Evolutionary conservation across 1,284 basidiomycete species (phyloP).

Genomic region (Ustilago trichophora): DNA sequence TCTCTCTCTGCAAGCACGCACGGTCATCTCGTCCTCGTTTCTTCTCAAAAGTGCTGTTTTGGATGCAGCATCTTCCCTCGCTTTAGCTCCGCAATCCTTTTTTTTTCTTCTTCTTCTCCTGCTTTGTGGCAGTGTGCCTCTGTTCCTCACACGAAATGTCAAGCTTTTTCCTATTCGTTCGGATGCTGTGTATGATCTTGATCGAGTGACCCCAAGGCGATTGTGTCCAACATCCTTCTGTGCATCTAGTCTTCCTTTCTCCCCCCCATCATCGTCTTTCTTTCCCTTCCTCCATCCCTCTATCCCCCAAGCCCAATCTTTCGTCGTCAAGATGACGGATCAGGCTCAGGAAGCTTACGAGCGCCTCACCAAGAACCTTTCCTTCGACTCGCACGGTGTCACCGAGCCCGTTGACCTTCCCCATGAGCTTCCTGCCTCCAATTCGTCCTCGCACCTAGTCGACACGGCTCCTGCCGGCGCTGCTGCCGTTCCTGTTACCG

Average conservation of each 20-base stretch:
- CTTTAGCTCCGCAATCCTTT: background rate
- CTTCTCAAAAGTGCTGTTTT: too few species aligned
- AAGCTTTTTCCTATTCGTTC: background rate
- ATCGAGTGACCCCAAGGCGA: too few species aligned
- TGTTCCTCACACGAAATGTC: too few species aligned
- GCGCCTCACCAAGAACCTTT: slow-evolving; percentile 54
- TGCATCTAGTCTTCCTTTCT: background rate
- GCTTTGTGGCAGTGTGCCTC: background rate
- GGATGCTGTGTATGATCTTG: too few species aligned
- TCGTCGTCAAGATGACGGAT: slow-evolving; percentile 67
- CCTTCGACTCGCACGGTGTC: slow-evolving; percentile 40
- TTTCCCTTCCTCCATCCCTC: slow-evolving; percentile 2
- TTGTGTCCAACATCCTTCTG: background rate
- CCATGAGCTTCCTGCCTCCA: slow-evolving; percentile 16
- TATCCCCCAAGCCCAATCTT: background rate
- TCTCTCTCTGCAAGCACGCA: slow-evolving; percentile 5
- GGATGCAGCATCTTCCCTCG: background rate
- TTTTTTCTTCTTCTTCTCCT: background rate
- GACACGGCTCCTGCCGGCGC: slow-evolving; percentile 19
- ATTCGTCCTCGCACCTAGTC: slow-evolving; percentile 10
- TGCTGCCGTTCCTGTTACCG: slow-evolving; percentile 4
- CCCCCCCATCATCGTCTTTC: background rate
- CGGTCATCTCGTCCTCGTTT: background rate
- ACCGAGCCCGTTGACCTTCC: slow-evolving; percentile 39
- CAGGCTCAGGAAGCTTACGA: slow-evolving; percentile 72